Evolutionary conservation across 495 filamentous ascomycete genomes (phyloP).

Genomic region (Glarea lozoyensis): DNA sequence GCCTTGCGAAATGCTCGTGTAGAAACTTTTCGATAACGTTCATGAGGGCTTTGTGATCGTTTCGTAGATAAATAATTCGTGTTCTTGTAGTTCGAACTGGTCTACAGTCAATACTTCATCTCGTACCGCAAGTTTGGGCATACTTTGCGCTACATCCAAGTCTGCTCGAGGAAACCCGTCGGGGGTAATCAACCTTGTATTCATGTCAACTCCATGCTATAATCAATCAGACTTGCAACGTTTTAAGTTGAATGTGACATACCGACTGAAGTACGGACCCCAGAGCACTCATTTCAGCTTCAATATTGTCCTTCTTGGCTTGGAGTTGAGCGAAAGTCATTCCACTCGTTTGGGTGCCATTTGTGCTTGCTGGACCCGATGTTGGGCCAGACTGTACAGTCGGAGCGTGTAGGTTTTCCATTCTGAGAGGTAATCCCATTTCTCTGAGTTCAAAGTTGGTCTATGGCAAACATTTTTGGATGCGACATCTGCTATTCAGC

Average conservation of each 20-base stretch:
- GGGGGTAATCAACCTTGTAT: slow-evolving; percentile 73
- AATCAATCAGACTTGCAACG: slow-evolving; percentile 3
- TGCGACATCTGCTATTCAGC: not conserved
- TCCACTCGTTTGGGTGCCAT: slow-evolving; percentile 43
- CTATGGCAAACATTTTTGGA: not conserved
- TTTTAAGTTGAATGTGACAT: slow-evolving; percentile 25
- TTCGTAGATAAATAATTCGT: slow-evolving; percentile 79
- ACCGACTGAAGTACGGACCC: slow-evolving; percentile 84
- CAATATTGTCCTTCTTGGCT: slow-evolving; percentile 68
- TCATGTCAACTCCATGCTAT: slow-evolving; percentile 91
- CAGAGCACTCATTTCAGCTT: slow-evolving; percentile 76
- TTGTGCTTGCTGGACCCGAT: slow-evolving; percentile 37
- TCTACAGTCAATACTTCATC: not conserved
- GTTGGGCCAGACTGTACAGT: slow-evolving; percentile 67
- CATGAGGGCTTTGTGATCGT: slow-evolving; percentile 92
- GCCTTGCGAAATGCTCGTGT: slow-evolving; percentile 64
- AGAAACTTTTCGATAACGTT: slow-evolving; percentile 67
- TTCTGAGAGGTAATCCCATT: slow-evolving; percentile 26
- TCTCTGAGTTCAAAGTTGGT: not conserved
- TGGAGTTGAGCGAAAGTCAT: slow-evolving; percentile 51
- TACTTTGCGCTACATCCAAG: slow-evolving; percentile 93
- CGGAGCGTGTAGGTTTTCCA: slow-evolving; percentile 68
- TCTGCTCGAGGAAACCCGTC: slow-evolving; percentile 93
- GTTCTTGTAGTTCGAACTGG: slow-evolving; percentile 83
- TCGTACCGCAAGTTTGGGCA: not conserved